A percentile compares a stretch with the other conserved stretches of the same genome.
Conservation (phyloP, 768 basidiomycete genomes). For the Kwoniella heveanensis region DNA sequence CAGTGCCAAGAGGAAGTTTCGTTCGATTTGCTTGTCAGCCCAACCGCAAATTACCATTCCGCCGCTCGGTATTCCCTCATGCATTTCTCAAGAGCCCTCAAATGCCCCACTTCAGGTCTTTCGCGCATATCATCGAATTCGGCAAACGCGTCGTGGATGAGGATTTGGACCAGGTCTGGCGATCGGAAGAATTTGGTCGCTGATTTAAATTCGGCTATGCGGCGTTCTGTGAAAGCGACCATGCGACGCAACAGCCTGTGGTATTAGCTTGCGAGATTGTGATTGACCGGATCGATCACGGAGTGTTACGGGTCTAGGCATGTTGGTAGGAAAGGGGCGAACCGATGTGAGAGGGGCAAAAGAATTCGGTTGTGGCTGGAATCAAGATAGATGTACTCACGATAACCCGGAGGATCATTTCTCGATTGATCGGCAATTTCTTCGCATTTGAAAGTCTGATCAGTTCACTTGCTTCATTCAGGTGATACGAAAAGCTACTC, state of each 20-base stretch:
- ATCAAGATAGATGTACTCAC: not conserved
- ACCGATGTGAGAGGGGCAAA: too few species aligned
- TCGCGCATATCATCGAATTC: constrained; percentile 18
- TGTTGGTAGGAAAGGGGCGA: too few species aligned
- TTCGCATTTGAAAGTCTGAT: not conserved
- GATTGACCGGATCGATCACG: too few species aligned
- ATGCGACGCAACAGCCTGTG: too few species aligned
- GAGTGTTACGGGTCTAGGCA: too few species aligned
- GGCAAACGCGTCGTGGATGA: constrained; percentile 11
- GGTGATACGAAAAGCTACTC: not conserved
- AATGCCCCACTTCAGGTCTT: constrained; percentile 1
- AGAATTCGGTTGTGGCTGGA: too few species aligned
- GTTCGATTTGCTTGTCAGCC: too few species aligned
- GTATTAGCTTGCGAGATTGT: too few species aligned
- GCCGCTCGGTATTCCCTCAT: constrained; percentile 3
- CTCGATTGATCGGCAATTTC: constrained; percentile 20
- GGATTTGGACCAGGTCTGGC: constrained; percentile 9
- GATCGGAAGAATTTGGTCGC: constrained; percentile 18
- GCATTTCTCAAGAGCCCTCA: constrained; percentile 11
- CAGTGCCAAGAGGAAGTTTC: too few species aligned
- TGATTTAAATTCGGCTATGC: constrained; percentile 15
- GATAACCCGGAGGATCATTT: constrained; percentile 17
- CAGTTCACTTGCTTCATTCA: too few species aligned
- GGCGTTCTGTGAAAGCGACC: not conserved
- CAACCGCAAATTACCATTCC: too few species aligned